phyloP scores from a whole-genome alignment of 1,284 basidiomycete species.

The Phlebopus sp. region DNA sequence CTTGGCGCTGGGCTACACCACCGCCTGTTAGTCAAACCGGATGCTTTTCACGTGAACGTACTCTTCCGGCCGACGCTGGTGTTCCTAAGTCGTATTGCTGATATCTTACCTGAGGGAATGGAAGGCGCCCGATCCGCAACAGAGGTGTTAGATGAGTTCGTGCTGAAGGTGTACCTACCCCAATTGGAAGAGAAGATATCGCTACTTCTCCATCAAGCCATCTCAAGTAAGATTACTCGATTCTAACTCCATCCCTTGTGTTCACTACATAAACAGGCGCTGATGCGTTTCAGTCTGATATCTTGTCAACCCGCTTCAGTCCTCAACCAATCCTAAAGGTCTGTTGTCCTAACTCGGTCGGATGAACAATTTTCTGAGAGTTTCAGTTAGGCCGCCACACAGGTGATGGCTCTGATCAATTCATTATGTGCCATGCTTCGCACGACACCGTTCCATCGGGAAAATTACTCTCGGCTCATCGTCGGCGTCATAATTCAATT shows the following conservation, averaged over 20 bases:
- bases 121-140: slow-evolving; percentile 74
- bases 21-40: slow-evolving; percentile 82
- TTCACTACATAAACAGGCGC: slow-evolving; percentile 45
- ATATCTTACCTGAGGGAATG: slow-evolving; percentile 70
- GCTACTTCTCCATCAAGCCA: slow-evolving; percentile 81
- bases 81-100: slow-evolving; percentile 75
- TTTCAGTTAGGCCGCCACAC: slow-evolving; percentile 66
- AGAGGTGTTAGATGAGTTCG: slow-evolving; percentile 89
- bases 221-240: slow-evolving; percentile 57
- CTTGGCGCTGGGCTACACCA: slow-evolving; percentile 76
- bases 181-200: slow-evolving; percentile 95
- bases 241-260: neutral
- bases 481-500: slow-evolving; percentile 96
- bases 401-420: slow-evolving; percentile 89
- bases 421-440: slow-evolving; percentile 91
- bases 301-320: slow-evolving; percentile 59
- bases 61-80: slow-evolving; percentile 91
- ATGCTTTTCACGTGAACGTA: slow-evolving; percentile 93
- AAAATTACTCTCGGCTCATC: slow-evolving; percentile 92
- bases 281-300: slow-evolving; percentile 83
- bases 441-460: slow-evolving; percentile 93
- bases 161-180: slow-evolving; percentile 89
- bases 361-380: slow-evolving; percentile 7
- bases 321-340: slow-evolving; percentile 80
- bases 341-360: slow-evolving; percentile 14